Conservation (phyloP, 352 stramenopile species). For the Globisporangium barbulae region DNA sequence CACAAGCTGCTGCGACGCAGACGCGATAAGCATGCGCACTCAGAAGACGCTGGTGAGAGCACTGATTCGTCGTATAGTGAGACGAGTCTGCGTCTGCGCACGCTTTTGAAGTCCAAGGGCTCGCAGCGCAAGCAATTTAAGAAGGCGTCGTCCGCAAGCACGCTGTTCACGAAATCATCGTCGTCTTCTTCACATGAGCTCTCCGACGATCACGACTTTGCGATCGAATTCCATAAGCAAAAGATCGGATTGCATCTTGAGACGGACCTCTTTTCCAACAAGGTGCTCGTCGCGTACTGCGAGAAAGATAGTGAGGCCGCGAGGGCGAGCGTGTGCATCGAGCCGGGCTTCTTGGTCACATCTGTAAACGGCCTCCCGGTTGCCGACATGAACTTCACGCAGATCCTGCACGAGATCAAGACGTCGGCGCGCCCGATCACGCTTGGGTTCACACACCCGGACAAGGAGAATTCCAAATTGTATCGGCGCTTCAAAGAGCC, state of each 20-base stretch:
- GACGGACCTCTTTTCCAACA: slow-evolving; percentile 54
- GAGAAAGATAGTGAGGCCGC: slow-evolving; percentile 63
- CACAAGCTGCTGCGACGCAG: slow-evolving; percentile 10
- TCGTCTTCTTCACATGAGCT: background rate
- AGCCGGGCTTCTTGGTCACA: slow-evolving; percentile 51
- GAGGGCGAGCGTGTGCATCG: slow-evolving; percentile 33
- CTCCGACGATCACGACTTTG: slow-evolving; percentile 42
- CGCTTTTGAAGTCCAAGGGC: slow-evolving; percentile 8
- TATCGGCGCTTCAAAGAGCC: slow-evolving; percentile 44
- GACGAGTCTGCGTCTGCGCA: slow-evolving; percentile 9
- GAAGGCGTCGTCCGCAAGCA: slow-evolving; percentile 24
- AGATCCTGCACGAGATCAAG: slow-evolving; percentile 55
- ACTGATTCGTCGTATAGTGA: slow-evolving; percentile 11
- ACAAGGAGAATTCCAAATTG: slow-evolving; percentile 22
- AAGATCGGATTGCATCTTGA: slow-evolving; percentile 71
- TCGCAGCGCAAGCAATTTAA: slow-evolving; percentile 20
- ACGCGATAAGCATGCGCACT: background rate
- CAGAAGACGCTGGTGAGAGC: background rate
- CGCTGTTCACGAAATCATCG: slow-evolving; percentile 19
- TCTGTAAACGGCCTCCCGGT: slow-evolving; percentile 60
- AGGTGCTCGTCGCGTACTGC: slow-evolving; percentile 55
- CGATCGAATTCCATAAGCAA: slow-evolving; percentile 52
- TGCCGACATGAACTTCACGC: slow-evolving; percentile 33
- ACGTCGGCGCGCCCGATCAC: slow-evolving; percentile 39
- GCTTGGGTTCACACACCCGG: slow-evolving; percentile 52